Evolutionary conservation across 768 basidiomycete species (phyloP), one percentile per base, ranked within the genome.

Genomic region (Termitomyces sp.): DNA sequence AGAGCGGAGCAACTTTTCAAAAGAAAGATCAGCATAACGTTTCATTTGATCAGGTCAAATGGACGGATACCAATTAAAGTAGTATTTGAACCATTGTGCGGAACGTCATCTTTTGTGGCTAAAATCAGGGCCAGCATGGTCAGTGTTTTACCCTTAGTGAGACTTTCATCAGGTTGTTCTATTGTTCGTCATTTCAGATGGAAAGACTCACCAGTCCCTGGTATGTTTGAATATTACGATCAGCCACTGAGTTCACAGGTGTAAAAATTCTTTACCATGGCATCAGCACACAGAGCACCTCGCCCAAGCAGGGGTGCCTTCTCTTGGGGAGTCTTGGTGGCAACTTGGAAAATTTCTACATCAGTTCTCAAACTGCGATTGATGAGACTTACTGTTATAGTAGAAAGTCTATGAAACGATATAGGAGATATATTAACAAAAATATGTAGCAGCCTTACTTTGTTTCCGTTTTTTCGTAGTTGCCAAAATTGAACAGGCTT

Each of bases 401-500:
- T 86, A 93, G 66, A 85, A 89, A 3, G 74, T 55, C 81, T 87
- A 48, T n/a, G 42, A 33, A 51, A 36, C 50, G 4, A 18, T 49
- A 15, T 52, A 16, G 10, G 4, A 39, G 37, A 29, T n/a, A 41
- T 20, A 20, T 3, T 13, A 4, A 8, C 7, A 18, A 12, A 18
- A 7, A 39, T 20, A 29, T 39, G 51, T 33, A 29, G 41, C 42
- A 39, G 4, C 62, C 75, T 18, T 57, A 85, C 90, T 75, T 87
- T 84, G 50, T 68, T 65, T 0, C 75, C 79, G 29, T 70, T 74
- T 65, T 81, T 86, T 64, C 73, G 81, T 29, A 86, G 69, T 65
- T 92, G 86, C 94, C 94, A 97, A 65, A 97, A 94, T 69, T 96
- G 94, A 1, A 93, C 89, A 0, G 92, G 87, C 36, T 77, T 80